Percentiles rank a stretch among this genome's conserved stretches.
Conservation (phyloP, 306 rosid species). For the Castanopsis chinensis region DNA sequence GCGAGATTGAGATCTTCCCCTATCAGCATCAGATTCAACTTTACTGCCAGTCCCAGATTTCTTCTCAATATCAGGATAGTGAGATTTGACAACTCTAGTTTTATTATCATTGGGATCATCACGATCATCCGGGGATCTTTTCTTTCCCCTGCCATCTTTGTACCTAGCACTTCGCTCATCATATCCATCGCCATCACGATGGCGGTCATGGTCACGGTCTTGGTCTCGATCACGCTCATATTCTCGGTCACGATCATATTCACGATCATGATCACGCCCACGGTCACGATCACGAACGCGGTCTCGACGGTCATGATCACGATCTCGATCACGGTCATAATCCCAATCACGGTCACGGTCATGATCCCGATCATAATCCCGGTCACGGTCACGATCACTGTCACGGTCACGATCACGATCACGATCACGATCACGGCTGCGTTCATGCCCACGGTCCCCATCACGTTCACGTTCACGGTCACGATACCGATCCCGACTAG, state of each 20-base stretch:
- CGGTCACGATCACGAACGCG: slow-evolving; percentile 55
- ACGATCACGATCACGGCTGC: slow-evolving; percentile 60
- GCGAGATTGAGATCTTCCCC: slow-evolving; percentile 73
- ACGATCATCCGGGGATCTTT: slow-evolving; percentile 73
- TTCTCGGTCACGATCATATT: slow-evolving; percentile 44
- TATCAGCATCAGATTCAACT: slow-evolving; percentile 67
- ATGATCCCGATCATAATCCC: slow-evolving; percentile 36
- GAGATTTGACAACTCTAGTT: slow-evolving; percentile 59
- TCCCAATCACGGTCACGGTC: slow-evolving; percentile 37
- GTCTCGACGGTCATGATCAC: slow-evolving; percentile 53
- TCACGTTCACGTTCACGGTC: slow-evolving; percentile 34
- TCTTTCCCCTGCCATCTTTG: slow-evolving; percentile 75
- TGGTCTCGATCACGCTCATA: slow-evolving; percentile 41
- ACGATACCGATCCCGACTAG: slow-evolving; percentile 36
- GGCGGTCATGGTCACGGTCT: slow-evolving; percentile 33
- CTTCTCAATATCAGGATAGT: slow-evolving; percentile 69
- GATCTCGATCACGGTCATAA: slow-evolving; percentile 27
- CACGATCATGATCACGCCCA: slow-evolving; percentile 56
- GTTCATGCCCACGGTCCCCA: slow-evolving; percentile 43
- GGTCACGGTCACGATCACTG: slow-evolving; percentile 34
- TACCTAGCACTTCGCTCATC: slow-evolving; percentile 62
- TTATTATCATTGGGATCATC: slow-evolving; percentile 69
- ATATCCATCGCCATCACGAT: slow-evolving; percentile 58
- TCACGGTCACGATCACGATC: slow-evolving; percentile 48
- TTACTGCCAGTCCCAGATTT: slow-evolving; percentile 59